A percentile compares a stretch with the other conserved stretches of the same genome.
phyloP scores from a whole-genome alignment of 2,329 filamentous ascomycete species.

The Fusarium tricinctum region DNA sequence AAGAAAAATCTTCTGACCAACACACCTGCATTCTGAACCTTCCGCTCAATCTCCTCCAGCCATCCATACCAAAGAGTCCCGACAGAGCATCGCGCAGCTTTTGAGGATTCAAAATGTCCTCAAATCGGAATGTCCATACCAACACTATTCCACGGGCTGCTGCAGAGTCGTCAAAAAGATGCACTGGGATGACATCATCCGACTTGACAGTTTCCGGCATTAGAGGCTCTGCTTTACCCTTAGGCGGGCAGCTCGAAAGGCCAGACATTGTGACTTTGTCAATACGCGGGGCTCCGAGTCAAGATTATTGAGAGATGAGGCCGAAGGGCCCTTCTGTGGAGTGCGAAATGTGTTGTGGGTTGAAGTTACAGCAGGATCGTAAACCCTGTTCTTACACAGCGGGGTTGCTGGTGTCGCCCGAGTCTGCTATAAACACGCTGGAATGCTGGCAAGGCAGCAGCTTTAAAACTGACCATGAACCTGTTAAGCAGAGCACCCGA shows the following conservation, averaged over 20 bases:
- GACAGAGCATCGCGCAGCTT: constrained; percentile 14
- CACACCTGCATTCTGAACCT: constrained; percentile 25
- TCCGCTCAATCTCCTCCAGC: constrained; percentile 27
- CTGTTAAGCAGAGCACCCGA: no score
- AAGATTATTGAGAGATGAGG: not conserved
- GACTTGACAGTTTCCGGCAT: not conserved
- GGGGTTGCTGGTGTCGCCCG: not conserved
- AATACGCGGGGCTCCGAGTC: not conserved
- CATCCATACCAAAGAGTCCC: constrained; percentile 6
- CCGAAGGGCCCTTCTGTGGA: no score
- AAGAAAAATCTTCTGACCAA: accelerated
- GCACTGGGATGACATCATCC: constrained; percentile 32
- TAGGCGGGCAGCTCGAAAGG: constrained; percentile 1
- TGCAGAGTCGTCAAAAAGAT: constrained; percentile 27
- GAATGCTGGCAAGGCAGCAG: not conserved
- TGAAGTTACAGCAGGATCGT: not conserved
- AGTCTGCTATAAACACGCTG: no score
- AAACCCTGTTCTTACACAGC: not conserved
- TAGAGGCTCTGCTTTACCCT: not conserved
- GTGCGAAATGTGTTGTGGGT: not conserved
- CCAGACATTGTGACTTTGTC: not conserved
- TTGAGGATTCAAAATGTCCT: constrained; percentile 19
- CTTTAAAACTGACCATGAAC: not conserved
- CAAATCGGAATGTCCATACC: constrained; percentile 32
- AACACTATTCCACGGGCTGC: constrained; percentile 21